phyloP scores from a whole-genome alignment of 306 rosid genomes.

The Boehmeria nivea region DNA sequence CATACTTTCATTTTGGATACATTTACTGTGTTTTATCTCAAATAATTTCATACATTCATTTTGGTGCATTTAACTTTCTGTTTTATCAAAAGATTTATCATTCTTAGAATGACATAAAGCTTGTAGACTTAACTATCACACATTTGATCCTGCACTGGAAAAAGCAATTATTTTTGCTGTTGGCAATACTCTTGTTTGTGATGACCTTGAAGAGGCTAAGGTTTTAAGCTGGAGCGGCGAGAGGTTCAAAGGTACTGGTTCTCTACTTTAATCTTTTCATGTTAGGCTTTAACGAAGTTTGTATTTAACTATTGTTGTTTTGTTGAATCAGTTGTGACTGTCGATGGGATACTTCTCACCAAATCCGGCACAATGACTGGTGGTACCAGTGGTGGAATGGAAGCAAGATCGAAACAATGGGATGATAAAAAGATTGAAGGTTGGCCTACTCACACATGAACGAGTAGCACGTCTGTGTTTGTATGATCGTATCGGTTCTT shows the following conservation, averaged over 20 bases:
- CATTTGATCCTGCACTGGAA: conserved; percentile 90
- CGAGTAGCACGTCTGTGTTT: too few species aligned
- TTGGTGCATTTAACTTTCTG: neutral
- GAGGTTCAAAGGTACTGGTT: conserved; percentile 74
- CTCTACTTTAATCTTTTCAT: neutral
- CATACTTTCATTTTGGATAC: neutral
- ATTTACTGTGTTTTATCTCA: neutral
- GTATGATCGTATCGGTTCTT: neutral
- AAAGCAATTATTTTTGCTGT: conserved; percentile 94
- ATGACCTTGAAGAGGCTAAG: conserved; percentile 91
- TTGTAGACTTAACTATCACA: conserved; percentile 68
- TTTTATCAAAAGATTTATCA: neutral
- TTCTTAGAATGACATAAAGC: conserved; percentile 18
- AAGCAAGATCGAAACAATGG: conserved; percentile 97
- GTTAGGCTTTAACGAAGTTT: conserved; percentile 7
- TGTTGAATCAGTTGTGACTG: conserved; percentile 77
- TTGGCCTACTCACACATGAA: conserved; percentile 16
- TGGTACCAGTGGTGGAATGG: conserved; percentile 99
- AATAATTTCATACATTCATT: neutral
- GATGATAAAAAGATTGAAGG: conserved; percentile 97
- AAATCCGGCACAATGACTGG: conserved; percentile 99
- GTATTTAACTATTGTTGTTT: conserved; percentile 10
- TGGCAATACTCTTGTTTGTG: conserved; percentile 97
- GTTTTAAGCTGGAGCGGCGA: conserved; percentile 93
- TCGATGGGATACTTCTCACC: conserved; percentile 87